Base-by-base conservation (phyloP, 371 early-diverging fungal species). In the Chytridiales sp. region DNA sequence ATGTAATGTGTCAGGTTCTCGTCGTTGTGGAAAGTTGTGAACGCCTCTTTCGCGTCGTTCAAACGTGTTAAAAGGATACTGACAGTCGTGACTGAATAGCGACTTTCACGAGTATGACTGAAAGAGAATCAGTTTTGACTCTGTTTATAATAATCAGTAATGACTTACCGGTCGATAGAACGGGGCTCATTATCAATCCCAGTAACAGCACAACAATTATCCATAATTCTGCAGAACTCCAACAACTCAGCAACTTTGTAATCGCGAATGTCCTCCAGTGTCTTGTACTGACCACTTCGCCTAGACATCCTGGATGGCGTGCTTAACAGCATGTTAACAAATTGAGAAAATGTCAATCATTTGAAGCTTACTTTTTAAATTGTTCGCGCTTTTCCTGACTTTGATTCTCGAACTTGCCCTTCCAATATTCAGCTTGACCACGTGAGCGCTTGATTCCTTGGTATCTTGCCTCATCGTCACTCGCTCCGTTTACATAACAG, bases 181-280 rank as follows among this genome's bases (percentile, higher is more conserved):
- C 29, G 49, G 15, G 49, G 49, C 49, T 49, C 49, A 49, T 49
- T 32, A 22, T 49, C 49, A 32, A 49, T 49, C 21, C 49, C 49
- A 5, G 49, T 49, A 32, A 49, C 49, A 49, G 32, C 49, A 21
- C 49, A 49, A 49, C 49, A 49, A 29, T 49, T 49, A 32, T 49
- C 49, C 49, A 49, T 13, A 8, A 49, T 32, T 26, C 49, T 11
- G 30, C 49, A 49, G 8, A 49, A 11, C 30, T 49, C 49, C 24
- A 29, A 11, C 11, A 49, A 30, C 11, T 32, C 49, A 26, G 24
- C 49, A 11, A 49, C 49, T 29, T 49, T 30, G 32, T 49, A 24
- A 21, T 30, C 49, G 15, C 29, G 15, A 30, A 49, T 49, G 34
- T 49, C 49, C 34, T 26, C 49, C 15, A 49, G 11, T 29, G 8